Base-by-base conservation (phyloP, 345 rosid species). In the Ceriops tagal region DNA sequence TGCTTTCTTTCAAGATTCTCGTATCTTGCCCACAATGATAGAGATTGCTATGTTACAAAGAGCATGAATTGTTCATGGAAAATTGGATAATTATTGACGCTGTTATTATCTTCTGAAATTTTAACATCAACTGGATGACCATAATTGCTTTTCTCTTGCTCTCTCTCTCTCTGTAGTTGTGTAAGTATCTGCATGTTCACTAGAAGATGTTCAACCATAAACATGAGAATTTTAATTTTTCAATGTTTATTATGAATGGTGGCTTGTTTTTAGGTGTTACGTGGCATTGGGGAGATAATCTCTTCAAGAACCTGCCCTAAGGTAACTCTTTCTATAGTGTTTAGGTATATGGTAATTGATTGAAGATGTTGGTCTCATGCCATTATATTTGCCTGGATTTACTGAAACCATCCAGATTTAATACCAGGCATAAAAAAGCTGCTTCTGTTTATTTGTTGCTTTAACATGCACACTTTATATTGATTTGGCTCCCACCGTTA, bases 261-360 rank as follows among this genome's bases (percentile, higher is more conserved):
- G 22, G 30, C 53, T 9, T 56, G 47, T 55, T 59, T 26, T 35
- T 60, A 91, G 97, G 98, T 93, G 62, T 80, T 93, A 76, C 93
- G 87, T 73, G 93, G 96, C 72, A 79, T 89, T 73, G 98, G 97
- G 56, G 98, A 93, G 87, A 84, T 80, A 30, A 86, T 93, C 65
- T 79, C 97, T 73, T 85, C 91, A 37, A 87, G 87, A 82, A 73
- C 84, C 67, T 90, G 96, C 79, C 91, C 85, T 27, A 93, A 93
- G 98, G 96, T 91, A 77, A 35, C 22, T 37, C n/a, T 67, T 65
- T 6, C 31, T 18, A 52, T 8, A 53, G 46, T 34, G 52, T 31
- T 20, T 52, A n/a, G 11, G 4, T 10, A 5, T 30, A 46, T 19
- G 11, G 34, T 24, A 11, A 49, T 62, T 43, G 28, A 53, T 72